A percentile compares a stretch with the other conserved stretches of the same genome.
Evolutionary conservation across 176 grass and related monocot genomes (phyloP).

Genomic region (Lolium perenne): DNA sequence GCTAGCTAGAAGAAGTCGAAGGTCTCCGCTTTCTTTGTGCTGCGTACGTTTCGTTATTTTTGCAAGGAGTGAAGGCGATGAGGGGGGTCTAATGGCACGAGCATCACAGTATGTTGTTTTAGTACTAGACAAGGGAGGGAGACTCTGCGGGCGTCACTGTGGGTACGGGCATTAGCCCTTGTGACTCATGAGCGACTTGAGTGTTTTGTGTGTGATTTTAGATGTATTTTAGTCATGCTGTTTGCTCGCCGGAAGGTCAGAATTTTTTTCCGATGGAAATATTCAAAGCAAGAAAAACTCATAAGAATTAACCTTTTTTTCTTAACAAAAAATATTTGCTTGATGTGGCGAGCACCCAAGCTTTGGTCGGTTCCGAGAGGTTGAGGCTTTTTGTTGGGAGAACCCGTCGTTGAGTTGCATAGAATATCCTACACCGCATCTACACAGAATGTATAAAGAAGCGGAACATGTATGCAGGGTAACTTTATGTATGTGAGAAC

Average conservation of each 20-base stretch:
- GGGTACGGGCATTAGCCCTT: too few species aligned
- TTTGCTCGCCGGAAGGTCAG: not conserved
- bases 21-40: not conserved
- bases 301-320: not conserved
- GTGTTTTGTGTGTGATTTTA: not conserved
- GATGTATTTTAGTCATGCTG: not conserved
- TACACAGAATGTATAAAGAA: too few species aligned
- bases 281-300: not conserved
- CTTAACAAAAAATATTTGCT: not conserved
- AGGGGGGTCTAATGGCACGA: slow-evolving; percentile 17
- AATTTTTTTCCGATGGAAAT: not conserved
- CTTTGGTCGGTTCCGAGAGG: not conserved
- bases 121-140: not conserved
- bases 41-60: not conserved
- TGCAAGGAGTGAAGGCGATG: not conserved
- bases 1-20: not conserved
- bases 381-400: not conserved
- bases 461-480: too few species aligned
- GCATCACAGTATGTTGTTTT: slow-evolving; percentile 13
- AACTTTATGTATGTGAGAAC: too few species aligned
- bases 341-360: not conserved
- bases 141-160: not conserved
- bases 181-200: not conserved
- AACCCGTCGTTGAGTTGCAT: not conserved
- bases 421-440: not conserved